phyloP scores from a whole-genome alignment of 257 asterid genomes.

The Fraxinus pennsylvanica region DNA sequence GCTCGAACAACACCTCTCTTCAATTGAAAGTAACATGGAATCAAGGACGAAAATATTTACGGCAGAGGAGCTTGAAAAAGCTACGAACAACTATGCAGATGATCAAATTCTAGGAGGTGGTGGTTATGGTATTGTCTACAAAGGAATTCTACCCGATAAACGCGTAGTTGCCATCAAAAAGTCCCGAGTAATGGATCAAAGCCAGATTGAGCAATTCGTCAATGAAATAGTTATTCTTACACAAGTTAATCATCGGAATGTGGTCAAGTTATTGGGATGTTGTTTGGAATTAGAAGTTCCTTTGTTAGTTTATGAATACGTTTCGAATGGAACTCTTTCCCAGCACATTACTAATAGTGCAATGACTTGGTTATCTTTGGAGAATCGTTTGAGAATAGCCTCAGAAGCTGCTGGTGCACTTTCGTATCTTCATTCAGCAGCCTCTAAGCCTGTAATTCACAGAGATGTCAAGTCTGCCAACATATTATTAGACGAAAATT shows the following conservation, averaged over 20 bases:
- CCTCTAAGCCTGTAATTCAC: constrained; percentile 40
- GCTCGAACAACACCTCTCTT: constrained; percentile 3
- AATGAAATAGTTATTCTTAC: constrained; percentile 38
- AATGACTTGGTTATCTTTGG: constrained; percentile 31
- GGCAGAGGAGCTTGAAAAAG: constrained; percentile 34
- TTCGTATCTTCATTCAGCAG: constrained; percentile 43
- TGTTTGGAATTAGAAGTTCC: constrained; percentile 45
- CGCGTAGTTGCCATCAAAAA: constrained; percentile 39
- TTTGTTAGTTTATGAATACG: constrained; percentile 31
- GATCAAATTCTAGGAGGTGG: constrained; percentile 35
- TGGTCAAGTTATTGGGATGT: constrained; percentile 36
- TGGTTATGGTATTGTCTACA: constrained; percentile 39
- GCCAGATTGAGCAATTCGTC: constrained; percentile 39
- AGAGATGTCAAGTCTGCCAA: constrained; percentile 44
- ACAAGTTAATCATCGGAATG: constrained; percentile 38
- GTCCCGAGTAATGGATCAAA: constrained; percentile 32
- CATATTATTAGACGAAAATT: constrained; percentile 27
- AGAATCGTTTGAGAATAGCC: constrained; percentile 32
- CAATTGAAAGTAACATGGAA: constrained; percentile 7
- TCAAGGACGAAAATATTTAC: constrained; percentile 28
- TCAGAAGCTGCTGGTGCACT: constrained; percentile 44
- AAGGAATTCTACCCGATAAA: constrained; percentile 30
- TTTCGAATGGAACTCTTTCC: constrained; percentile 30
- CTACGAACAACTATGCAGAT: constrained; percentile 34
- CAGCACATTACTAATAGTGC: constrained; percentile 35